Evolutionary conservation across 306 rosid species (phyloP), one percentile per base, ranked within the genome.

Genomic region (Trifolium pratense): DNA sequence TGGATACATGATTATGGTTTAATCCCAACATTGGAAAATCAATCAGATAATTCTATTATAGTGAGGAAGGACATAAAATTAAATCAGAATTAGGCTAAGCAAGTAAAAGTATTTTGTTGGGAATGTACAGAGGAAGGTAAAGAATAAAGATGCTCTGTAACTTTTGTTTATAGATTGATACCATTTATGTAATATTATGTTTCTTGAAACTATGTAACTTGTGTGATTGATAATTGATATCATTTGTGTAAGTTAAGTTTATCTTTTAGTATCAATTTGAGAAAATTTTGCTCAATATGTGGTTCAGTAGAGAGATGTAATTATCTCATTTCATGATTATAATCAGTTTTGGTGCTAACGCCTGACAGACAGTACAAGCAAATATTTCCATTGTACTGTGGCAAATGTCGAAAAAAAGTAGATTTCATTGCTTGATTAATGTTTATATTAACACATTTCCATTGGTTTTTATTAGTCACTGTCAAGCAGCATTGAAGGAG

Each of bases 401-500:
- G 21, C 14, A 20, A 39, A 66, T 72, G 12, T 66, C 72, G 43
- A 52, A 48, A 70, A 52, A 48, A 70, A 71, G 56, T 21, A 57
- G 12, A 37, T 77, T 71, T 58, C 16, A 23, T 76, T 74, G 25
- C 72, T 57, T 58, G 56, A 53, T 21, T 11, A 45, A 37, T 75
- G 67, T 60, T 79, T 37, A 8, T 64, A 15, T 72, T 85, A 67
- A 81, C 88, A n/a, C 57, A 7, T 68, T 81, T 49, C 68, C 17
- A 7, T 26, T 72, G 64, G 65, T 74, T 66, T 65, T 43, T 40
- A 49, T 53, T 72, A 90, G 98, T 88, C 98, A 17, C 43, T 90
- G 68, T 87, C 92, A 53, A 81, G 62, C 71, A 90, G 86, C 60
- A 86, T 92, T 31, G 88, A 82, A 79, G 96, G 88, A 57, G 98